Evolutionary conservation across 371 early-diverging fungal genomes (phyloP).

Genomic region (Mucor saturninus): DNA sequence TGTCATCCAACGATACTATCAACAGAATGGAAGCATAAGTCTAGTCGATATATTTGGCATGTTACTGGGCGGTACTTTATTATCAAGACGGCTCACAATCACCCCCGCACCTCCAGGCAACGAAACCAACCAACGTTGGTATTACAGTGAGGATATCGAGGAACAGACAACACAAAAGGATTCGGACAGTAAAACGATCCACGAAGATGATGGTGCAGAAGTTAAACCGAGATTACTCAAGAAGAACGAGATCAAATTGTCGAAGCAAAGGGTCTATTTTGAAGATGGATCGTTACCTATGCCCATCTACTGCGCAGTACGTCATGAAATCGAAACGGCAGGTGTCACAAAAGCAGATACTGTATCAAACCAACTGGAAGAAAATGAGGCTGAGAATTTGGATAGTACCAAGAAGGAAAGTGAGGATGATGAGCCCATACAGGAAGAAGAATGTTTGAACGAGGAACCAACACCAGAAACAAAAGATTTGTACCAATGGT

Average conservation of each 20-base stretch:
- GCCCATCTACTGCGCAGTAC: slow-evolving; percentile 79
- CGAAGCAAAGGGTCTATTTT: slow-evolving; percentile 49
- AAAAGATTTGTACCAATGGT: slow-evolving; percentile 69
- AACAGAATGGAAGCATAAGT: slow-evolving; percentile 49
- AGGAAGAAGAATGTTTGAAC: not conserved
- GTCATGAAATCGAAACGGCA: slow-evolving; percentile 55
- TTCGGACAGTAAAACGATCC: slow-evolving; percentile 15
- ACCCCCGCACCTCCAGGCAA: slow-evolving; percentile 2
- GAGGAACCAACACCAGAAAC: not conserved
- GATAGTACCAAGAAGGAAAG: not conserved
- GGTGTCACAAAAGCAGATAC: slow-evolving; percentile 9
- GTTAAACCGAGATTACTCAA: slow-evolving; percentile 28
- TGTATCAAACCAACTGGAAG: slow-evolving; percentile 3
- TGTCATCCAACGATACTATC: slow-evolving; percentile 55
- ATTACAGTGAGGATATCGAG: slow-evolving; percentile 59
- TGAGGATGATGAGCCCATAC: not conserved
- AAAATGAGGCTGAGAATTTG: slow-evolving; percentile 16
- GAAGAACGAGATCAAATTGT: slow-evolving; percentile 37
- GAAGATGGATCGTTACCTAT: slow-evolving; percentile 70
- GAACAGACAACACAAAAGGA: slow-evolving; percentile 1
- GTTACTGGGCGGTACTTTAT: slow-evolving; percentile 61
- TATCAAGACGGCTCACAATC: slow-evolving; percentile 34
- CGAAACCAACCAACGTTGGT: slow-evolving; percentile 22
- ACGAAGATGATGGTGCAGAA: slow-evolving; percentile 29
- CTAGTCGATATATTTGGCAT: slow-evolving; percentile 74